phyloP scores from a whole-genome alignment of 1,139 yeast species.

The Hemisphaericaspora subhashii region DNA sequence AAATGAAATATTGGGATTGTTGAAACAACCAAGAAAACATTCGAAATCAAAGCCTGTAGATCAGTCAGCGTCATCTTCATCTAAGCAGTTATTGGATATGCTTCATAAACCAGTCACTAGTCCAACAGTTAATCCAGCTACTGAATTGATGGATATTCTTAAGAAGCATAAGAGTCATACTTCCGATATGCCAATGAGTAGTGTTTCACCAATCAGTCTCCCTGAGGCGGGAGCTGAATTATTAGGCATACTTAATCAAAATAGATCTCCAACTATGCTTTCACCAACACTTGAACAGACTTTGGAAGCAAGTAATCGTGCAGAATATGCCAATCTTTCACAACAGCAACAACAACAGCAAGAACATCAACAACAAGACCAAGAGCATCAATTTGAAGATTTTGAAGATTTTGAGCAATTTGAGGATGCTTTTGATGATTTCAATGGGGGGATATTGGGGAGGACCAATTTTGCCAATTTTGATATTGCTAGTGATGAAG shows the following conservation, averaged over 20 bases:
- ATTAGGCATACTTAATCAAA: slow-evolving; percentile 4
- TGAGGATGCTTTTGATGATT: slow-evolving; percentile 25
- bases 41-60: not conserved
- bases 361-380: not conserved
- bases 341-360: slow-evolving; percentile 7
- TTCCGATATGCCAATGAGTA: not conserved
- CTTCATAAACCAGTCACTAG: slow-evolving; percentile 1
- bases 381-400: slow-evolving; percentile 15
- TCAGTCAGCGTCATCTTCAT: slow-evolving; percentile 5
- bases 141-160: slow-evolving; percentile 8
- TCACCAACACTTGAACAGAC: slow-evolving; percentile 4
- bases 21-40: slow-evolving; percentile 14
- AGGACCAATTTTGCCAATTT: slow-evolving; percentile 17
- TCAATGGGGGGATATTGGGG: slow-evolving; percentile 11
- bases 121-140: slow-evolving; percentile 2
- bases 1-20: slow-evolving; percentile 24
- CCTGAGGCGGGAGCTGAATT: slow-evolving; percentile 4
- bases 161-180: slow-evolving; percentile 2
- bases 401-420: slow-evolving; percentile 41
- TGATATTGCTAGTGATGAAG: slow-evolving; percentile 41
- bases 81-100: slow-evolving; percentile 20
- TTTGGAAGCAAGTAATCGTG: slow-evolving; percentile 2
- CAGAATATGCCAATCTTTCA: slow-evolving; percentile 3
- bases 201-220: not conserved
- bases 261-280: slow-evolving; percentile 6